Conservation (phyloP, 306 rosid genomes). For the Quercus engelmannii region DNA sequence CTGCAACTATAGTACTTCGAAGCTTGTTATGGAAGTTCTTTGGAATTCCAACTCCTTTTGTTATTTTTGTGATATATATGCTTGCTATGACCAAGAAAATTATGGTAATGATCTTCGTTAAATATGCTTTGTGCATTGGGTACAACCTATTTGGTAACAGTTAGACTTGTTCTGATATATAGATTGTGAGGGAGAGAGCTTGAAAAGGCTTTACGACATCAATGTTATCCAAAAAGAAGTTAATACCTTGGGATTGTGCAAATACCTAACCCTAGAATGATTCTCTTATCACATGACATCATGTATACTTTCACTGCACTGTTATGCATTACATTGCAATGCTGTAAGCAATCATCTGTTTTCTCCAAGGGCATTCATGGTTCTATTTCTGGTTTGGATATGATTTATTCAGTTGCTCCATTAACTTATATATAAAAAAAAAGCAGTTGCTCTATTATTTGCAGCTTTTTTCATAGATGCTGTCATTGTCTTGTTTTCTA, state of each 20-base stretch:
- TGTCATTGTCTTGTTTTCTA: slow-evolving; percentile 22
- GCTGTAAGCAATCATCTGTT: slow-evolving; percentile 10
- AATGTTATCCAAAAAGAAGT: neutral
- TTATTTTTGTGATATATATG: neutral
- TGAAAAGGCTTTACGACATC: neutral
- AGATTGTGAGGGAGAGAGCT: neutral
- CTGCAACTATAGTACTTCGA: neutral
- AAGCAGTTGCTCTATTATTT: neutral
- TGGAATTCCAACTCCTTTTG: neutral
- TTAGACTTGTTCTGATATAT: neutral
- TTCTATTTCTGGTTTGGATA: neutral
- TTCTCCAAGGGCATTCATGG: neutral
- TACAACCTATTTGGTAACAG: neutral
- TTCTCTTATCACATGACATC: neutral
- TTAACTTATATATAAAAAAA: no score
- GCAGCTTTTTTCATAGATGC: slow-evolving; percentile 25
- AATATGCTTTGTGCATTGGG: neutral
- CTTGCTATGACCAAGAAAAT: neutral
- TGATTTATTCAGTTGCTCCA: neutral
- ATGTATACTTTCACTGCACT: neutral
- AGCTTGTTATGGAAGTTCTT: neutral
- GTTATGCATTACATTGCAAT: slow-evolving; percentile 1
- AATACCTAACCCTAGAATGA: neutral
- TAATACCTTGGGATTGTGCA: neutral
- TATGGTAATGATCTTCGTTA: neutral